Evolutionary conservation across 1,139 yeast species (phyloP), one percentile per base, ranked within the genome.

Genomic region (Saccharomyces hybrid): DNA sequence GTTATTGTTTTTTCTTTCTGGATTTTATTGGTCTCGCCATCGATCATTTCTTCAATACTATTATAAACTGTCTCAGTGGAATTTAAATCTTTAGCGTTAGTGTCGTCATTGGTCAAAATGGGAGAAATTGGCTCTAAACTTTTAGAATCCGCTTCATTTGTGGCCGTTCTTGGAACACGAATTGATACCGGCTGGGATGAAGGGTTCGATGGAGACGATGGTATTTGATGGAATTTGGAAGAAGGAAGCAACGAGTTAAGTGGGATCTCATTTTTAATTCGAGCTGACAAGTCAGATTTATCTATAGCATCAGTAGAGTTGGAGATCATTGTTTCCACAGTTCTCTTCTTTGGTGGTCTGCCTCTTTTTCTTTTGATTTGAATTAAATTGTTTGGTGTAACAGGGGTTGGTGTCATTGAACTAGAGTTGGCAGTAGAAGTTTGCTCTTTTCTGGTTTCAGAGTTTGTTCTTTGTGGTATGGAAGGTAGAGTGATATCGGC

Each of bases 301-400:
- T 46, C 31, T n/a, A 46, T 46, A 2, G 28, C 9, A 24, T 46
- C 48, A 9, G 31, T 46, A 16, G 48, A 24, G 19, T 46, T 46
- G 4, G 28, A 26, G 14, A 26, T 24, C 48, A 46, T 46, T 46
- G 48, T 26, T 46, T 46, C 48, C 19, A 46, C 28, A 6, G 65
- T 64, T 58, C 64, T 65, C 58, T 62, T 62, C 55, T 67, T 68
- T 6, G 70, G 70, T 16, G 71, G 71, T 53, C 71, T 62, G 31
- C 71, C 71, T 57, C 71, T 63, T 57, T 57, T 63, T 48, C 65
- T 63, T 51, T 62, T 64, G 16, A 57, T 54, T 16, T 38, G 44
- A 16, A 38, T 38, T 19, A 38, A 16, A 19, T 38, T 38, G 44
- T 38, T 38, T 24, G 44, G 44, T 24, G 44, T 38, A 38, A 38